phyloP scores from a whole-genome alignment of 345 rosid species.

The Lepidium aucheri region DNA sequence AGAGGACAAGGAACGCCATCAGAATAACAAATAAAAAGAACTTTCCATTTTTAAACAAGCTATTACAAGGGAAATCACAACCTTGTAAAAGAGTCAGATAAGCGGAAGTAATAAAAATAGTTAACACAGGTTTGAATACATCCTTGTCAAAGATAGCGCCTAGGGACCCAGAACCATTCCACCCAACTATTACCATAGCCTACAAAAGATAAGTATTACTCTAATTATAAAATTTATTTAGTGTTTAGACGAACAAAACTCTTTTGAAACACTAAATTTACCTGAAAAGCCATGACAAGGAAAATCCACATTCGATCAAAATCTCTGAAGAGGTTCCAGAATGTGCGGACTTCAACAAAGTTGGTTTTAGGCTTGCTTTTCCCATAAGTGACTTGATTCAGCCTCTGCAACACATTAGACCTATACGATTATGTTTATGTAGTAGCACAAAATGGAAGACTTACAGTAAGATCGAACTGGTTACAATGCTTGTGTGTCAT shows the following conservation, averaged over 20 bases:
- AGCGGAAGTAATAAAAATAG: constrained; percentile 77
- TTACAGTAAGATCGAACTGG: background rate
- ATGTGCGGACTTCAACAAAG: constrained; percentile 97
- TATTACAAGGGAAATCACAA: constrained; percentile 9
- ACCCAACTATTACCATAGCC: constrained; percentile 95
- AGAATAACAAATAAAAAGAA: constrained; percentile 3
- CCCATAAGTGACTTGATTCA: constrained; percentile 34
- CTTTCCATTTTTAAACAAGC: background rate
- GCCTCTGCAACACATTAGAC: constrained; percentile 39
- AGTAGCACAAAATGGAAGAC: constrained; percentile 3
- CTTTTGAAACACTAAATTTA: constrained; percentile 13
- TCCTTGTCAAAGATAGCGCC: constrained; percentile 52
- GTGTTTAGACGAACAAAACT: constrained; percentile 1
- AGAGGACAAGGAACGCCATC: background rate
- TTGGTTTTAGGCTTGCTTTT: constrained; percentile 76
- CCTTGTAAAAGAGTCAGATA: constrained; percentile 87
- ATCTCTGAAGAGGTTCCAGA: constrained; percentile 86
- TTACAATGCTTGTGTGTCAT: background rate
- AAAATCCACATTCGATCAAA: constrained; percentile 99
- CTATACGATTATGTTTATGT: constrained; percentile 5
- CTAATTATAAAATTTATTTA: background rate
- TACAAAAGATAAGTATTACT: constrained; percentile 26
- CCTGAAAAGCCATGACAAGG: constrained; percentile 89
- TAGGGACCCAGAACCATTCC: constrained; percentile 68
- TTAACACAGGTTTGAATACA: constrained; percentile 60